Evolutionary conservation across 371 early-diverging fungal species (phyloP), one percentile per base, ranked within the genome.

Genomic region (Circinella umbellata): DNA sequence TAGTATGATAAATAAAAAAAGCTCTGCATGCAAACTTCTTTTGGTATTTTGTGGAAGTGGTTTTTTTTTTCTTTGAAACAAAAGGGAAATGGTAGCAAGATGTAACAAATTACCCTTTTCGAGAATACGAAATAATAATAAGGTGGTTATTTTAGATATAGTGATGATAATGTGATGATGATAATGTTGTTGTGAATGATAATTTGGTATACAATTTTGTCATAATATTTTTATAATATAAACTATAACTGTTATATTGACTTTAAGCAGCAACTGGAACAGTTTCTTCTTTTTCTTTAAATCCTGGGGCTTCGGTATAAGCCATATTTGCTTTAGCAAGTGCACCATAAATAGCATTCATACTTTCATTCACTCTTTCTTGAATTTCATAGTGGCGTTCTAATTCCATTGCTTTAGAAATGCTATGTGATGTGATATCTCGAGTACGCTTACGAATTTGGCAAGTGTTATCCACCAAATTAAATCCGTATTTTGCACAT

Each of bases 321-420:
- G 90, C 90, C 47, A 84, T 79, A 3, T 84, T 76, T 13, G 90
- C 90, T 75, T 88, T 78, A n/a, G 76, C 61, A 34, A 81, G 15
- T 1, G 81, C 81, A 35, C 70, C 68, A 15, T 74, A 73, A 54
- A 80, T 82, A 14, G 86, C 80, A 36, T 68, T 53, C 8, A 68
- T 27, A 27, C 49, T 47, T 34, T 86, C 84, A 8, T 83, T 79
- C 46, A 89, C 80, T 35, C 78, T 83, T 47, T 85, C 83, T 61
- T 90, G 90, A 20, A 89, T 79, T 47, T 88, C 82, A 78, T 86
- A 89, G 34, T 88, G 82, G 57, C 81, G 79, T 59, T 91, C 91
- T 9, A 91, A 68, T 63, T 91, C 89, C 15, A 87, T 73, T 7
- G 89, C 89, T 67, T 84, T 85, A 53, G 86, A 81, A 35, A 91